A percentile compares a stretch with the other conserved stretches of the same genome.
phyloP scores from a whole-genome alignment of 257 asterid species.

The Agastache rugosa region DNA sequence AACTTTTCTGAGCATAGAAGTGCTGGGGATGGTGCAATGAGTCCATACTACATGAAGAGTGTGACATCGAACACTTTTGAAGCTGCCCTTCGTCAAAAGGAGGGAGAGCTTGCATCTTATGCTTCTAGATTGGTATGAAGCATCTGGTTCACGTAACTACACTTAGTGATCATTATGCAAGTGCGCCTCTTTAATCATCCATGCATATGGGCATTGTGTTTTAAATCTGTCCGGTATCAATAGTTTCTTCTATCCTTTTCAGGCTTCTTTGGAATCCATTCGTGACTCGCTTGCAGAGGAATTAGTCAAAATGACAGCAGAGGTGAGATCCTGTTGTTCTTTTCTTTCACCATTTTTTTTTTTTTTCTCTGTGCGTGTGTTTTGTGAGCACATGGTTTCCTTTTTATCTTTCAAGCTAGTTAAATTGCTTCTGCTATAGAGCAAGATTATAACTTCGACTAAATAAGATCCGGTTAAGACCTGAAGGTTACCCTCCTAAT shows the following conservation, averaged over 20 bases:
- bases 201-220: conserved; percentile 5
- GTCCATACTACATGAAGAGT: conserved; percentile 83
- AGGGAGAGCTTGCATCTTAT: conserved; percentile 98
- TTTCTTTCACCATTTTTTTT: background rate
- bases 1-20: conserved; percentile 66
- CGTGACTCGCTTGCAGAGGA: conserved; percentile 99
- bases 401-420: conserved; percentile 12
- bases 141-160: conserved; percentile 24
- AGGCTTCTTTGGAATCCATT: conserved; percentile 97
- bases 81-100: conserved; percentile 96
- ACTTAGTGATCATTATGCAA: conserved; percentile 5
- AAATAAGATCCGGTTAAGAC: background rate
- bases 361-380: background rate
- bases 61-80: conserved; percentile 84
- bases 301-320: conserved; percentile 93
- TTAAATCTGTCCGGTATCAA: conserved; percentile 20
- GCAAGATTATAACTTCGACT: background rate
- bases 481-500: conserved; percentile 6
- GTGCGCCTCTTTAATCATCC: conserved; percentile 6
- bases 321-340: conserved; percentile 51
- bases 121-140: conserved; percentile 85
- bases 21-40: conserved; percentile 66
- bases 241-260: conserved; percentile 28
- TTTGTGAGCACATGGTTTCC: background rate
- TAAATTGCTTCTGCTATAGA: conserved; percentile 7